These are phyloP conservation scores for Pseudozyma pruni DNA, from an alignment of 1,284 basidiomycete genomes.

Conservation along the genomic window DNA sequence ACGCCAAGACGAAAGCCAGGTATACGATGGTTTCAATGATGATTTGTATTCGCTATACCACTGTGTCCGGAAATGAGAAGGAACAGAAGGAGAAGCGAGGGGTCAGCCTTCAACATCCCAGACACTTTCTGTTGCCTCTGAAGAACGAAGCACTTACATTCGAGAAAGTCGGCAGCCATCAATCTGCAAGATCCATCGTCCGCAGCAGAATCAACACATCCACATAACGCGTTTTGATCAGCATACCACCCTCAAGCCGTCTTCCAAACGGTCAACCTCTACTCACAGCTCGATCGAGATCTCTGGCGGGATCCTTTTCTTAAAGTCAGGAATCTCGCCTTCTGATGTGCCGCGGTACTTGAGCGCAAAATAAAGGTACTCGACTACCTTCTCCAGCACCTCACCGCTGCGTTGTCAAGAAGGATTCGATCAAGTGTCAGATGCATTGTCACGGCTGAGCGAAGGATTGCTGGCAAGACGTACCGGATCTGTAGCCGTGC, in stretches of 20 bases:
- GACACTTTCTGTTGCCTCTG: too few relatives aligned
- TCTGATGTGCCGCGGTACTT: slow-evolving; percentile 75
- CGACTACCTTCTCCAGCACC: slow-evolving; percentile 82
- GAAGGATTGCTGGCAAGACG: background rate
- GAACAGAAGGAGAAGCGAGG: too few relatives aligned
- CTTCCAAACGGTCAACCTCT: slow-evolving; percentile 68
- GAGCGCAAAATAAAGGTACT: slow-evolving; percentile 82
- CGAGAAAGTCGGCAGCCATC: slow-evolving; percentile 64
- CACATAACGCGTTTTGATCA: background rate
- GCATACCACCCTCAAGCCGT: background rate
- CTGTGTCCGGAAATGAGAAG: too few relatives aligned
- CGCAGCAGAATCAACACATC: too few relatives aligned
- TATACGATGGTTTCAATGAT: too few relatives aligned
- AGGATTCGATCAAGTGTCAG: slow-evolving; percentile 5
- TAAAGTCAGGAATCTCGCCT: slow-evolving; percentile 81
- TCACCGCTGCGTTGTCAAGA: slow-evolving; percentile 72
- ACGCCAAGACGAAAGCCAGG: too few relatives aligned
- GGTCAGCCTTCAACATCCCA: too few relatives aligned
- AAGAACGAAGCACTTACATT: slow-evolving; percentile 30
- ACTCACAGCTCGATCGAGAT: slow-evolving; percentile 83
- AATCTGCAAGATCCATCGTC: slow-evolving; percentile 22
- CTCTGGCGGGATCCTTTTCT: slow-evolving; percentile 81
- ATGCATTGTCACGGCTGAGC: background rate
- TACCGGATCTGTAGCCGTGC: slow-evolving; percentile 69
- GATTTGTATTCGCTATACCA: too few relatives aligned